phyloP scores from a whole-genome alignment of 1,284 basidiomycete genomes.

The Trametes pubescens region DNA sequence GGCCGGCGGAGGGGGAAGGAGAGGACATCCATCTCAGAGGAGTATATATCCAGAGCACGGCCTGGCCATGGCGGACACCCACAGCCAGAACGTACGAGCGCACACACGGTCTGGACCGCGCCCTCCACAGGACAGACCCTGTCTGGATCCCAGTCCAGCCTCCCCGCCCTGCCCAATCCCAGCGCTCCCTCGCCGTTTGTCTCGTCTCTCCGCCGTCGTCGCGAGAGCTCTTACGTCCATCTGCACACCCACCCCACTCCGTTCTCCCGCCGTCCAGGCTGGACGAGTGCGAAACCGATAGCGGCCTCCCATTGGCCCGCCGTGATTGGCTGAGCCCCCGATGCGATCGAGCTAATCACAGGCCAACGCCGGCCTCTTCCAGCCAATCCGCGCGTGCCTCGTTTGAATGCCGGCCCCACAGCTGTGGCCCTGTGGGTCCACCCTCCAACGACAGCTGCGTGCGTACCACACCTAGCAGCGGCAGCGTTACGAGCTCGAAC shows the following conservation, averaged over 20 bases:
- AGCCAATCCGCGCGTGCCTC: constrained; percentile 18
- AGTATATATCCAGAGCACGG: constrained; percentile 18
- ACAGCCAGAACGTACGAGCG: background rate
- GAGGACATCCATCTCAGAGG: background rate
- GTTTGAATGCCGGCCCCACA: constrained; percentile 5
- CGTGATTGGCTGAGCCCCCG: too few species aligned
- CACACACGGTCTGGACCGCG: constrained; percentile 11
- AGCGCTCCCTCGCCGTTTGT: background rate
- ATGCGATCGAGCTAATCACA: background rate
- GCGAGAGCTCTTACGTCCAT: too few species aligned
- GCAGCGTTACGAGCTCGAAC: too few species aligned
- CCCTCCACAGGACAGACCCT: constrained; percentile 6
- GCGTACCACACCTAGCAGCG: background rate
- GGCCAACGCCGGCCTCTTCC: constrained; percentile 14
- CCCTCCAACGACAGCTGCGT: background rate
- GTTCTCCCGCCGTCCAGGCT: too few species aligned
- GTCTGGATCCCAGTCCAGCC: constrained; percentile 4
- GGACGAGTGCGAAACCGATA: too few species aligned
- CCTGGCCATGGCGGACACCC: background rate
- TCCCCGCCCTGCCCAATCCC: background rate
- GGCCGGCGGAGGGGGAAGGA: background rate
- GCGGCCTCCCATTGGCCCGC: background rate
- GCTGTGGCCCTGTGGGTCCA: constrained; percentile 13
- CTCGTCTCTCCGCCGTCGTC: too few species aligned
- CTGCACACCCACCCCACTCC: too few species aligned